Evolutionary conservation across 768 basidiomycete species (phyloP).

Genomic region (Coprinopsis cinerea): DNA sequence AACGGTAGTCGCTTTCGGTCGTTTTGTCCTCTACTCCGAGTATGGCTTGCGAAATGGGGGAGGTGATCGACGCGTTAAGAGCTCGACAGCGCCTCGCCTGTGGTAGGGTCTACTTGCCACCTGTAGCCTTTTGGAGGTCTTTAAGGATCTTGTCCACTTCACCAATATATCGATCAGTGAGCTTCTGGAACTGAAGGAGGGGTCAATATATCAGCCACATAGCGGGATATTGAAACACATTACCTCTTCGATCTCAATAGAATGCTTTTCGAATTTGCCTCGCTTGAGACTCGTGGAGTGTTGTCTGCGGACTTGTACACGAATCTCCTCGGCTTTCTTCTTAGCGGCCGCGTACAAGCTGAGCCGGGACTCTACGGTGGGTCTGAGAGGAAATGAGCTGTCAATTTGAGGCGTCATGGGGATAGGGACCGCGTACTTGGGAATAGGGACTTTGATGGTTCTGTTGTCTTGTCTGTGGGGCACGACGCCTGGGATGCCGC

Average conservation of each 20-base stretch:
- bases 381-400: constrained; percentile 34
- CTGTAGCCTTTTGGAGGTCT: constrained; percentile 55
- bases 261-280: constrained; percentile 63
- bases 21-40: too few relatives aligned
- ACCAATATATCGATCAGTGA: constrained; percentile 53
- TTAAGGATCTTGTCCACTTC: constrained; percentile 65
- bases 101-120: constrained; percentile 29
- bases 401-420: neutral
- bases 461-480: constrained; percentile 67
- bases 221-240: constrained; percentile 9
- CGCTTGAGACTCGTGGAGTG: constrained; percentile 62
- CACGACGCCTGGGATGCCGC: constrained; percentile 63
- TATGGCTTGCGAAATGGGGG: too few relatives aligned
- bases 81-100: too few relatives aligned
- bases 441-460: constrained; percentile 75
- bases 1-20: too few relatives aligned
- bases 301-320: constrained; percentile 69
- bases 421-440: constrained; percentile 47
- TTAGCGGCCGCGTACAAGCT: constrained; percentile 49
- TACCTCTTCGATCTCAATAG: constrained; percentile 67
- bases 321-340: constrained; percentile 68
- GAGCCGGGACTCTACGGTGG: constrained; percentile 67
- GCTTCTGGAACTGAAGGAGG: constrained; percentile 60
- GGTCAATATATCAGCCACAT: neutral
- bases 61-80: too few relatives aligned